Conservation (phyloP, 306 rosid species). For the Quercus wislizeni region DNA sequence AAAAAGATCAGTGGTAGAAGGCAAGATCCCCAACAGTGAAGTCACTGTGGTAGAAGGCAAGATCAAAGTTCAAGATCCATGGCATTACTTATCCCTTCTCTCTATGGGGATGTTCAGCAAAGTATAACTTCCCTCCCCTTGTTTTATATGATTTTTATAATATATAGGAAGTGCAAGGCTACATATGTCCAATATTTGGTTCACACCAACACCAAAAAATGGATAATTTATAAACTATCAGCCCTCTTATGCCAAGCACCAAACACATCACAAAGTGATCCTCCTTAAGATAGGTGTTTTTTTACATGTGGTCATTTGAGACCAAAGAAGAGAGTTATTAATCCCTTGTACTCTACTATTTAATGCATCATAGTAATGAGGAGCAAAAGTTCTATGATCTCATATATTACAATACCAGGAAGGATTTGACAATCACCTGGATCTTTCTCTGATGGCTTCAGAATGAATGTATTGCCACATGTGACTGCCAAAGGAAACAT, state of each 20-base stretch:
- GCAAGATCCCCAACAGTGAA: background rate
- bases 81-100: background rate
- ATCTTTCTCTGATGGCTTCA: constrained; percentile 68
- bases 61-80: background rate
- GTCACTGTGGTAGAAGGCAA: background rate
- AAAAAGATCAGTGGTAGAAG: too few species aligned
- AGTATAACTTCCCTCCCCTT: background rate
- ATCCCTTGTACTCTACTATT: background rate
- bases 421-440: constrained; percentile 44
- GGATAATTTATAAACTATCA: background rate
- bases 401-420: background rate
- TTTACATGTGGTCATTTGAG: too few species aligned
- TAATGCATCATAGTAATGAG: background rate
- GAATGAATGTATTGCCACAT: constrained; percentile 66
- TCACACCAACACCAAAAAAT: background rate
- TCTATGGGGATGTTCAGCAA: background rate
- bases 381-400: background rate
- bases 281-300: too few species aligned
- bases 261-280: too few species aligned
- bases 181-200: background rate
- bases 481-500: constrained; percentile 66
- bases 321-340: background rate
- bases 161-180: background rate
- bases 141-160: background rate
- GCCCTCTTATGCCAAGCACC: background rate